Conservation (phyloP, 1,284 basidiomycete genomes). For the Golubevia pallescens region DNA sequence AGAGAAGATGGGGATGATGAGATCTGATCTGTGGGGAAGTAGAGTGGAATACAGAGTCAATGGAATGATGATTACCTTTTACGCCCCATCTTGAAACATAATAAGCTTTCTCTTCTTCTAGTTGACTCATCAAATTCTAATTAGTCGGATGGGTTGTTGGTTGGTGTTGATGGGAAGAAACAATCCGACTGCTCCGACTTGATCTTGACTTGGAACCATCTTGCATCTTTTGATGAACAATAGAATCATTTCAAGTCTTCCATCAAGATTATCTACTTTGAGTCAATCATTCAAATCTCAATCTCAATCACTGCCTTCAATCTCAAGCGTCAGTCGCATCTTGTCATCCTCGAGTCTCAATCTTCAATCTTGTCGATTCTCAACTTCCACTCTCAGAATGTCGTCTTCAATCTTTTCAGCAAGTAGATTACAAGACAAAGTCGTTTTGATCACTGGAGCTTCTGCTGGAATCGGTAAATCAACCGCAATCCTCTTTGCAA, state of each 20-base stretch:
- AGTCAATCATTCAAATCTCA: too few relatives aligned
- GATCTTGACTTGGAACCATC: too few relatives aligned
- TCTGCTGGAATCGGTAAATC: conserved; percentile 84
- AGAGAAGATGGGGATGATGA: conserved; percentile 2
- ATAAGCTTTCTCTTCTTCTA: conserved; percentile 37
- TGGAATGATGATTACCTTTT: neutral
- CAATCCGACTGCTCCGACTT: too few relatives aligned
- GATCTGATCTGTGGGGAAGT: conserved; percentile 4
- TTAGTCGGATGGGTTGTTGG: neutral
- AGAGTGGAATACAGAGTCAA: neutral
- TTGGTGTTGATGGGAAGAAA: too few relatives aligned
- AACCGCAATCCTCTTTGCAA: conserved; percentile 82
- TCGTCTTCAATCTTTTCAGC: conserved; percentile 83
- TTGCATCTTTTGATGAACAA: too few relatives aligned
- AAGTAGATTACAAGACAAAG: conserved; percentile 76
- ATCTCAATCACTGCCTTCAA: too few relatives aligned
- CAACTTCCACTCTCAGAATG: too few relatives aligned
- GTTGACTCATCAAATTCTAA: neutral
- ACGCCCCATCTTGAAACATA: conserved; percentile 27
- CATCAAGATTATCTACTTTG: too few relatives aligned
- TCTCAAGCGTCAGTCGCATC: too few relatives aligned
- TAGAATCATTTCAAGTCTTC: too few relatives aligned
- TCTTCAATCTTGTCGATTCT: too few relatives aligned
- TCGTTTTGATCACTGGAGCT: conserved; percentile 83
- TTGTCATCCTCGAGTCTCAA: too few relatives aligned